Conservation (phyloP, 495 filamentous ascomycete genomes). For the Trichoderma asperelloides region DNA sequence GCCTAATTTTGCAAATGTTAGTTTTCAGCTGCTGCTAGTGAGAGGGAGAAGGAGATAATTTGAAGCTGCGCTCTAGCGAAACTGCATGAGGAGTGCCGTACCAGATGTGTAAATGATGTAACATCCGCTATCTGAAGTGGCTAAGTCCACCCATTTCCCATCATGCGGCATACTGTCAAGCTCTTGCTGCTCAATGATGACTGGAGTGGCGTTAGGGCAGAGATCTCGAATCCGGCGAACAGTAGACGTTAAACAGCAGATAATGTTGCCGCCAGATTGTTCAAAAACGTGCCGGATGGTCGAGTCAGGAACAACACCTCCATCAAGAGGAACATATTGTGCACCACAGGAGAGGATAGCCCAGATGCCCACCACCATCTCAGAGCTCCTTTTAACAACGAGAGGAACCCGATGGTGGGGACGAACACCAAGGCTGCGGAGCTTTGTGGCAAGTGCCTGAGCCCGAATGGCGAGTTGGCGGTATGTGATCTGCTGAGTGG, state of each 20-base stretch:
- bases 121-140: constrained; percentile 22
- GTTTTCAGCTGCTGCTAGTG: background rate
- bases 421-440: constrained; percentile 19
- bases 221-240: background rate
- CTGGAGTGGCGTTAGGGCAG: background rate
- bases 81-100: background rate
- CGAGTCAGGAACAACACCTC: constrained; percentile 25
- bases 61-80: background rate
- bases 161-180: constrained; percentile 8
- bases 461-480: constrained; percentile 23
- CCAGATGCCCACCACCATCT: constrained; percentile 37
- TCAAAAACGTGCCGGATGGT: constrained; percentile 23
- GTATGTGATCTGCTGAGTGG: constrained; percentile 22
- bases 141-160: constrained; percentile 9
- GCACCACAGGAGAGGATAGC: constrained; percentile 42
- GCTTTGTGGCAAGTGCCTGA: constrained; percentile 22
- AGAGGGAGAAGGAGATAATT: background rate
- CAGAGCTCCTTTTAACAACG: constrained; percentile 23
- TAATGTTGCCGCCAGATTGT: constrained; percentile 16
- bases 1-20: constrained; percentile 10
- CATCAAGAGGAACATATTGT: constrained; percentile 41
- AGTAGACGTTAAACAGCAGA: background rate
- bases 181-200: constrained; percentile 14
- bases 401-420: constrained; percentile 21
- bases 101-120: constrained; percentile 36